Evolutionary conservation across 2,329 filamentous ascomycete genomes (phyloP).

Genomic region (Dissoconium aciculare): DNA sequence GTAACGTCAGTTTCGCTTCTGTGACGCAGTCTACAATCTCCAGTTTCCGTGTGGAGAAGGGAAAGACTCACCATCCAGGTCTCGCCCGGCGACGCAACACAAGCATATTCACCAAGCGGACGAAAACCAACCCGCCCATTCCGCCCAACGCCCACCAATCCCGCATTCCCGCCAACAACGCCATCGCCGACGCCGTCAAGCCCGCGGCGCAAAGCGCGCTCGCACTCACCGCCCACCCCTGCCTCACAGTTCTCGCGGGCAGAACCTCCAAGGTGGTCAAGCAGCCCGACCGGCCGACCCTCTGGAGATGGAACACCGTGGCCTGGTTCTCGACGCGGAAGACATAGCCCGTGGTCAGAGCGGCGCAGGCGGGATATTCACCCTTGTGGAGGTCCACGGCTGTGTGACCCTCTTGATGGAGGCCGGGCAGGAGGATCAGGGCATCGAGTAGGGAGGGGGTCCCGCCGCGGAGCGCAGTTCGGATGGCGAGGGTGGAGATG

Average conservation of each 20-base stretch:
- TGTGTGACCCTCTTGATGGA: constrained; percentile 44
- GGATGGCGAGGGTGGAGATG: constrained; percentile 39
- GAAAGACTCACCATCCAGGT: constrained; percentile 21
- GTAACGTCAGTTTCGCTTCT: constrained; percentile 21
- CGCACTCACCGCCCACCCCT: too few species aligned
- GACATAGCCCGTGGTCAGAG: constrained; percentile 31
- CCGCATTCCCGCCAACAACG: constrained; percentile 4
- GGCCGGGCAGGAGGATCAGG: constrained; percentile 43
- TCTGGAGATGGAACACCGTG: constrained; percentile 37
- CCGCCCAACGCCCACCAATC: constrained; percentile 34
- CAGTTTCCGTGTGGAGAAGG: too few species aligned
- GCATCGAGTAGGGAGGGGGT: constrained; percentile 42
- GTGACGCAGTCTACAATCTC: too few species aligned
- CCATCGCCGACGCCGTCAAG: neutral
- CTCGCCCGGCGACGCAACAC: constrained; percentile 39
- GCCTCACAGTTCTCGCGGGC: neutral
- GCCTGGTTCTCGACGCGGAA: constrained; percentile 37
- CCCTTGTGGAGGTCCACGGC: constrained; percentile 36
- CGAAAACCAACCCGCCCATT: constrained; percentile 36
- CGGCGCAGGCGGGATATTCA: constrained; percentile 28
- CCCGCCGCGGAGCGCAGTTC: constrained; percentile 43
- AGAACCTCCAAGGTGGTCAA: constrained; percentile 17
- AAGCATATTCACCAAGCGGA: constrained; percentile 42
- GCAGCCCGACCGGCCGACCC: constrained; percentile 16
- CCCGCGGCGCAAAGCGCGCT: too few species aligned